phyloP scores from a whole-genome alignment of 2,329 filamentous ascomycete genomes.

The Xylariaceae sp. region DNA sequence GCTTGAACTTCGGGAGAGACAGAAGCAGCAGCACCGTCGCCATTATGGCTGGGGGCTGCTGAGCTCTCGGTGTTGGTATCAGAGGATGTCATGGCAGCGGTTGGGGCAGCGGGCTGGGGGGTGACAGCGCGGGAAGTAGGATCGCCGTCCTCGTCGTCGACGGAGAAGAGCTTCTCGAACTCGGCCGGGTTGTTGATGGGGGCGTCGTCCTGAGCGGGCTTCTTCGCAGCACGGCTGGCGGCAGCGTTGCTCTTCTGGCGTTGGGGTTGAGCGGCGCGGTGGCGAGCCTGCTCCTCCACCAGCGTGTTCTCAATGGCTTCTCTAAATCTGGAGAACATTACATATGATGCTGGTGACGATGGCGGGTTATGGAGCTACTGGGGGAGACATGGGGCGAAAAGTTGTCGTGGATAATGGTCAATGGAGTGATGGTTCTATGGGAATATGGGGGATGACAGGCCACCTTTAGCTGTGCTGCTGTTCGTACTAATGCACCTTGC shows the following conservation, averaged over 20 bases:
- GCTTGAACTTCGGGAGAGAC: slow-evolving; percentile 71
- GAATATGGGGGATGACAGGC: no score
- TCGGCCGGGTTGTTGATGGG: slow-evolving; percentile 77
- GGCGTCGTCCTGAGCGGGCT: slow-evolving; percentile 36
- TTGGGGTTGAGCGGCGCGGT: slow-evolving; percentile 52
- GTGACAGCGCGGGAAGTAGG: slow-evolving; percentile 61
- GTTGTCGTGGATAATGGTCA: no score
- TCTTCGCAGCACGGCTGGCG: slow-evolving; percentile 40
- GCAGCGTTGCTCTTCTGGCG: slow-evolving; percentile 41
- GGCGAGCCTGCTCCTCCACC: slow-evolving; percentile 85
- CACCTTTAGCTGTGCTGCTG: no score
- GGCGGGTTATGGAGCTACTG: no score
- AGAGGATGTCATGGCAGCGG: slow-evolving; percentile 11
- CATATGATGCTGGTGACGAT: no score
- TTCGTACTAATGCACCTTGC: no score
- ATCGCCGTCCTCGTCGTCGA: slow-evolving; percentile 85
- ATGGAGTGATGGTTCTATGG: no score
- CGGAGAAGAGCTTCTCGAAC: slow-evolving; percentile 81
- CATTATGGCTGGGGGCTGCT: slow-evolving; percentile 21
- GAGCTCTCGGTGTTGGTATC: slow-evolving; percentile 4
- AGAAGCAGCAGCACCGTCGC: slow-evolving; percentile 40
- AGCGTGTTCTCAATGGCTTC: slow-evolving; percentile 84
- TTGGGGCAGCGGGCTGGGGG: slow-evolving; percentile 42
- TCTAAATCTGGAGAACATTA: slow-evolving; percentile 56
- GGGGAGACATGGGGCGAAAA: no score